phyloP scores from a whole-genome alignment of 257 asterid species.

The Forsythia suspensa region DNA sequence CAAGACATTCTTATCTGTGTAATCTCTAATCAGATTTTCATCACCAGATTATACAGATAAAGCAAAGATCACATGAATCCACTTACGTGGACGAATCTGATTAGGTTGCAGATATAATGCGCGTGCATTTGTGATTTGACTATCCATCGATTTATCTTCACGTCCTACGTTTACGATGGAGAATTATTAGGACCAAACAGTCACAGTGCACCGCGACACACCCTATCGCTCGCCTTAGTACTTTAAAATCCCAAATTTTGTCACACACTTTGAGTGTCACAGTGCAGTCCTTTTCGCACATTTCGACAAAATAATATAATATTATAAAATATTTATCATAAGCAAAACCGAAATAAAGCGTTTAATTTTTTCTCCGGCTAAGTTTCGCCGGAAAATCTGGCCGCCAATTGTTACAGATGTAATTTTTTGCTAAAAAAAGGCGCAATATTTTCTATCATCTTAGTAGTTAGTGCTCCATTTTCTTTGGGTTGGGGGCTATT shows the following conservation, averaged over 20 bases:
- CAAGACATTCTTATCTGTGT: no score
- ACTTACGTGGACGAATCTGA: no score
- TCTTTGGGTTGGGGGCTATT: conserved; percentile 23
- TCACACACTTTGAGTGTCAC: conserved; percentile 21
- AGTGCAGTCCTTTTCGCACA: conserved; percentile 24
- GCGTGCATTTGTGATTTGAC: no score
- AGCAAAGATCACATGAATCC: no score
- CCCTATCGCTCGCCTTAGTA: conserved; percentile 23
- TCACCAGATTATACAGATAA: no score
- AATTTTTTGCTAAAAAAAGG: background rate
- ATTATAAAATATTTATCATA: conserved; percentile 6
- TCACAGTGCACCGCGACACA: conserved; percentile 36
- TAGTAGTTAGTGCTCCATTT: conserved; percentile 14
- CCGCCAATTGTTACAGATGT: conserved; percentile 16
- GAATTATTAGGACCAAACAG: no score
- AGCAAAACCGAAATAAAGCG: conserved; percentile 3
- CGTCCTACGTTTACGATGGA: no score
- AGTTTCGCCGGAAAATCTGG: conserved; percentile 26
- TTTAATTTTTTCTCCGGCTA: conserved; percentile 30
- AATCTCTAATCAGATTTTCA: no score
- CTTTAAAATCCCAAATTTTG: conserved; percentile 28
- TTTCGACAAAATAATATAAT: background rate
- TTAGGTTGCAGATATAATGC: no score
- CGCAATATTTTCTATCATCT: background rate
- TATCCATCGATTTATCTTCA: no score